Conservation (phyloP, 176 grass and related monocot genomes). For the Bothriochloa decipiens region DNA sequence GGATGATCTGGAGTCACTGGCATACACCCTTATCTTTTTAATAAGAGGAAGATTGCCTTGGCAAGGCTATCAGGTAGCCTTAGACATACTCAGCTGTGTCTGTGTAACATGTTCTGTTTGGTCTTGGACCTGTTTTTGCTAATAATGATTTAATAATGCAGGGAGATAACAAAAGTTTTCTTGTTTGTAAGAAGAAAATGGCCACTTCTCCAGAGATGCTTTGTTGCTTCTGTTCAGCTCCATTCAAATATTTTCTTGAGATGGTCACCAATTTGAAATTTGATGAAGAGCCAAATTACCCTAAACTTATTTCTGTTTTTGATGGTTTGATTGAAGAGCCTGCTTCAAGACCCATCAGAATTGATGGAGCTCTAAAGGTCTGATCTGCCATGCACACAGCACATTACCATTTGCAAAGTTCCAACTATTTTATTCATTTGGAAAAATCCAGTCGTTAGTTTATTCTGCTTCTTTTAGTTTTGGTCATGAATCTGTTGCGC, state of each 20-base stretch:
- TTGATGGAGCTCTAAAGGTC: constrained; percentile 91
- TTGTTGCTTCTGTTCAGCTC: constrained; percentile 75
- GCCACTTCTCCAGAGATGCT: constrained; percentile 67
- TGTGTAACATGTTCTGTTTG: constrained; percentile 21
- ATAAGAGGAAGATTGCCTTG: constrained; percentile 86
- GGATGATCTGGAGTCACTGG: constrained; percentile 92
- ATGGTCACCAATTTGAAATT: constrained; percentile 84
- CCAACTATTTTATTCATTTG: not conserved
- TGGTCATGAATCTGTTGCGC: constrained; percentile 17
- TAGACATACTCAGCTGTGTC: constrained; percentile 18
- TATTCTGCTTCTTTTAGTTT: constrained; percentile 26
- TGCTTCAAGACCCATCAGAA: constrained; percentile 73
- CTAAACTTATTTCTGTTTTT: constrained; percentile 80
- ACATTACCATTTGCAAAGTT: not conserved
- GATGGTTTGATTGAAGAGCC: constrained; percentile 76
- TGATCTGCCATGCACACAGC: constrained; percentile 10
- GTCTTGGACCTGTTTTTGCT: constrained; percentile 29
- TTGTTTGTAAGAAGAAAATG: constrained; percentile 98
- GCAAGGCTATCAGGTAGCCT: constrained; percentile 91
- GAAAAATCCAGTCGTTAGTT: not conserved
- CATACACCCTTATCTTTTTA: constrained; percentile 88
- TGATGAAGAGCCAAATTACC: constrained; percentile 88
- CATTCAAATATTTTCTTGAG: constrained; percentile 87
- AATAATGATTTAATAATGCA: constrained; percentile 40
- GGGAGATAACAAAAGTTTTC: constrained; percentile 93